A percentile compares a stretch with the other conserved stretches of the same genome.
phyloP scores from a whole-genome alignment of 352 stramenopile species.

The Phytophthora tubulina region DNA sequence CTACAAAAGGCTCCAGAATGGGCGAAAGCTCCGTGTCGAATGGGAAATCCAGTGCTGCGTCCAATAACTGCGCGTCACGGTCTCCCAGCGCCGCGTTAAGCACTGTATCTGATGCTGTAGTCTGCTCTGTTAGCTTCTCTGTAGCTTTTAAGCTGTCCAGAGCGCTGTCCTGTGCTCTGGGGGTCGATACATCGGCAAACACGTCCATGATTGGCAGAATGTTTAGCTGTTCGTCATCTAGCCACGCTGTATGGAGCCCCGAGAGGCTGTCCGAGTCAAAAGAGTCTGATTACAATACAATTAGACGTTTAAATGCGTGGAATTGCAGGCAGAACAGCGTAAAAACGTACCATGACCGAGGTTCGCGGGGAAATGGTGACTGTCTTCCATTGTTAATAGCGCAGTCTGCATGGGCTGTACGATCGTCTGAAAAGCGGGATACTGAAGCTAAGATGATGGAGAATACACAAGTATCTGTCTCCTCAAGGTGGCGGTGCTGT shows the following conservation, averaged over 20 bases:
- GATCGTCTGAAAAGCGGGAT: conserved; percentile 8
- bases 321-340: background rate
- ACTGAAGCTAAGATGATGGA: conserved; percentile 1
- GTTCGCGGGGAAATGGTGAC: conserved; percentile 28
- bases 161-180: conserved; percentile 40
- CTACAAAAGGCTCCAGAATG: conserved; percentile 57
- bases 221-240: conserved; percentile 65
- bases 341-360: conserved; percentile 36
- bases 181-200: conserved; percentile 34
- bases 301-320: background rate
- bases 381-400: conserved; percentile 45
- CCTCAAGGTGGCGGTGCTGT: background rate
- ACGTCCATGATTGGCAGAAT: conserved; percentile 45
- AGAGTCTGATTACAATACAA: conserved; percentile 31
- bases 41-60: conserved; percentile 43
- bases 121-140: conserved; percentile 45
- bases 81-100: conserved; percentile 45
- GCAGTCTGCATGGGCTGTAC: conserved; percentile 36
- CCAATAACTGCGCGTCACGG: conserved; percentile 36
- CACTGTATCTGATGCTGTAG: conserved; percentile 48
- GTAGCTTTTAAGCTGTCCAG: conserved; percentile 15
- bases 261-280: conserved; percentile 44
- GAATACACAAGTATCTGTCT: background rate
- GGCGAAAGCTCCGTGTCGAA: conserved; percentile 65
- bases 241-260: conserved; percentile 45